Base-by-base conservation (phyloP, 331 rosid genomes). In the Malus hybrid region DNA sequence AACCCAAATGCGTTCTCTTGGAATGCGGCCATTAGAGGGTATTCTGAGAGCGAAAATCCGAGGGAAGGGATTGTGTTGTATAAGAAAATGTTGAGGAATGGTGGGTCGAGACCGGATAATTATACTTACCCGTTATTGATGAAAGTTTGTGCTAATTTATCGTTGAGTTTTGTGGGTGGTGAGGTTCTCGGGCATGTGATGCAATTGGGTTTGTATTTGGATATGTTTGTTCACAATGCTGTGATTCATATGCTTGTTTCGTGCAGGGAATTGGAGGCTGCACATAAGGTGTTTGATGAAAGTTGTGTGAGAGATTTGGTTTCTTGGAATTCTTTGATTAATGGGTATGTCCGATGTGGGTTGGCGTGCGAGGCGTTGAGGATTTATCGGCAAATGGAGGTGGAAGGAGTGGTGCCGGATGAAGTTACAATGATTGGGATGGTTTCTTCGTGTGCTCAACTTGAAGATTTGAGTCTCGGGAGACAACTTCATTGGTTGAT, bases 281-380 rank as follows among this genome's bases (percentile, higher is more conserved):
- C 89, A 10, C 87, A 68, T 63, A 85, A 88, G 81, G 39, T 88
- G 85, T 93, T 93, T 28, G 81, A 91, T 75, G 81, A 82, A 85
- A 60, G 88, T 73, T 63, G 68, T 68, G 87, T 87, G 66, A 91
- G 97, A 83, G 87, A 93, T 77, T 73, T 90, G 75, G 97, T 93
- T 64, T 86, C 92, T 52, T 93, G 98, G 93, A 93, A 93, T 77
- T 86, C 97, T 48, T 82, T 93, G 86, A 87, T 89, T 75, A 89
- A 83, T 78, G 98, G 97, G 60, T 88, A 86, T 68, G 89, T 82
- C 63, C 76, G 83, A 73, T 82, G 88, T 68, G 97, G 97, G 68
- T 70, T 89, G 66, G 87, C 85, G 11, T 20, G 70, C 10, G 89
- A 87, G 68, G 96, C 93, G 26, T 74, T 87, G 55, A 24, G 80